These are phyloP conservation scores for Podospora bellae-mahoneyi DNA, from an alignment of 495 filamentous ascomycete genomes.

Conservation along the genomic window DNA sequence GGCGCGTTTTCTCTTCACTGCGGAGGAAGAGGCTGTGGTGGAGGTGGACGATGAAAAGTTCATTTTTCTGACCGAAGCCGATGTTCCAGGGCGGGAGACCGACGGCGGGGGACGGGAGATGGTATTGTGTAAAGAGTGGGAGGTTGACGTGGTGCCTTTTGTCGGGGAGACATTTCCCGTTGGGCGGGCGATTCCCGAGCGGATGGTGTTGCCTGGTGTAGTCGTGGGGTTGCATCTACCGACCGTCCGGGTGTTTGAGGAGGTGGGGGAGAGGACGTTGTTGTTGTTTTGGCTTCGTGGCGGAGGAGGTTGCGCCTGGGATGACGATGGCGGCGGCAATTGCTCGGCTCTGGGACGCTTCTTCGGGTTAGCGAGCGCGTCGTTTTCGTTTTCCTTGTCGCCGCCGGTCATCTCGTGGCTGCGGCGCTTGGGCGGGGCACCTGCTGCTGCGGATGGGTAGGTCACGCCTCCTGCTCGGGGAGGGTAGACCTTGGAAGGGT, in stretches of 20 bases:
- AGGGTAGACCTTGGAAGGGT: slow-evolving; percentile 15
- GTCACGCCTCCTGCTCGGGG: background rate
- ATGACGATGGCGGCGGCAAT: slow-evolving; percentile 20
- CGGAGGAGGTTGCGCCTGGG: slow-evolving; percentile 17
- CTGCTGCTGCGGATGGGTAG: slow-evolving; percentile 14
- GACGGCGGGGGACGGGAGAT: slow-evolving; percentile 54
- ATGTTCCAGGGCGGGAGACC: slow-evolving; percentile 40
- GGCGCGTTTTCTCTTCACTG: slow-evolving; percentile 35
- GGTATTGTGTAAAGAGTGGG: slow-evolving; percentile 54
- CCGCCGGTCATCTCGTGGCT: slow-evolving; percentile 63
- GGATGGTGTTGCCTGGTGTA: slow-evolving; percentile 15
- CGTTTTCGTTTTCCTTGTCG: slow-evolving; percentile 76
- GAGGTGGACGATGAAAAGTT: slow-evolving; percentile 10
- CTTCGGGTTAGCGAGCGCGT: slow-evolving; percentile 48
- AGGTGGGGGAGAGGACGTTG: slow-evolving; percentile 75
- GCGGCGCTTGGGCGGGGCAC: slow-evolving; percentile 53
- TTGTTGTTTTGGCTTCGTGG: slow-evolving; percentile 39
- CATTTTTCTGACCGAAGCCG: slow-evolving; percentile 3
- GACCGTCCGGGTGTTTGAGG: slow-evolving; percentile 69
- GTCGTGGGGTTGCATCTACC: slow-evolving; percentile 32
- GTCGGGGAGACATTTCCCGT: slow-evolving; percentile 33
- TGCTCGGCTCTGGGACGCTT: slow-evolving; percentile 31
- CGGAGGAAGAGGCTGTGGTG: slow-evolving; percentile 17
- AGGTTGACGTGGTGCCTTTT: slow-evolving; percentile 38
- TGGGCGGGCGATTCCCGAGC: slow-evolving; percentile 36